These are phyloP conservation scores for Eucalyptus regnans DNA, from an alignment of 345 rosid species.

Conservation along the genomic window DNA sequence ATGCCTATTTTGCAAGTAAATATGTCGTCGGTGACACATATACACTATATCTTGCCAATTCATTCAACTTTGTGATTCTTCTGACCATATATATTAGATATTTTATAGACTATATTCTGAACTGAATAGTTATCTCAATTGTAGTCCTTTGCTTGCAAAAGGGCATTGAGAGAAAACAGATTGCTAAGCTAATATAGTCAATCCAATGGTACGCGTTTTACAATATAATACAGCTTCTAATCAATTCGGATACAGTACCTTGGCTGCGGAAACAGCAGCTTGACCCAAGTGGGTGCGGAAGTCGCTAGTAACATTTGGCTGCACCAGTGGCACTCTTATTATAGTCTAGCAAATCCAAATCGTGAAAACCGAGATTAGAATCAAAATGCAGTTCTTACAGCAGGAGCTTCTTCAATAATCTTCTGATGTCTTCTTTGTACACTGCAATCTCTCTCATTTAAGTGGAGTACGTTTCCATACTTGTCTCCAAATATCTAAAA, in stretches of 20 bases:
- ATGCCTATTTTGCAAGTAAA: background rate
- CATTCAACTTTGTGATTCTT: background rate
- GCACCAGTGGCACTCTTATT: slow-evolving; percentile 22
- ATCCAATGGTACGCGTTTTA: background rate
- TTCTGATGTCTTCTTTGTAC: slow-evolving; percentile 96
- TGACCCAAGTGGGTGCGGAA: slow-evolving; percentile 69
- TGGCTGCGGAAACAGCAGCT: slow-evolving; percentile 91
- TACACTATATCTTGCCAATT: background rate
- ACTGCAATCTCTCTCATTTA: slow-evolving; percentile 94
- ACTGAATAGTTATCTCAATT: background rate
- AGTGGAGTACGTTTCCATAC: slow-evolving; percentile 61
- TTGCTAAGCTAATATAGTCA: background rate
- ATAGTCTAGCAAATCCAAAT: slow-evolving; percentile 4
- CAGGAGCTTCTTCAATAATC: slow-evolving; percentile 99
- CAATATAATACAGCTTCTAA: background rate
- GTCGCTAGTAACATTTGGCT: slow-evolving; percentile 68
- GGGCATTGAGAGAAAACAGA: background rate
- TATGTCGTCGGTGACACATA: background rate
- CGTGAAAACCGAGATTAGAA: slow-evolving; percentile 1
- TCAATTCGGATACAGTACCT: slow-evolving; percentile 27
- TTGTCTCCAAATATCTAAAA: slow-evolving; percentile 83
- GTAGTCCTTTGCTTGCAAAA: background rate
- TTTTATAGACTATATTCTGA: background rate
- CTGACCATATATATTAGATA: background rate
- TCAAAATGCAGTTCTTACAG: slow-evolving; percentile 43